These are phyloP conservation scores for Carex littledalei DNA, from an alignment of 176 grass and related monocot species.

Conservation along the genomic window DNA sequence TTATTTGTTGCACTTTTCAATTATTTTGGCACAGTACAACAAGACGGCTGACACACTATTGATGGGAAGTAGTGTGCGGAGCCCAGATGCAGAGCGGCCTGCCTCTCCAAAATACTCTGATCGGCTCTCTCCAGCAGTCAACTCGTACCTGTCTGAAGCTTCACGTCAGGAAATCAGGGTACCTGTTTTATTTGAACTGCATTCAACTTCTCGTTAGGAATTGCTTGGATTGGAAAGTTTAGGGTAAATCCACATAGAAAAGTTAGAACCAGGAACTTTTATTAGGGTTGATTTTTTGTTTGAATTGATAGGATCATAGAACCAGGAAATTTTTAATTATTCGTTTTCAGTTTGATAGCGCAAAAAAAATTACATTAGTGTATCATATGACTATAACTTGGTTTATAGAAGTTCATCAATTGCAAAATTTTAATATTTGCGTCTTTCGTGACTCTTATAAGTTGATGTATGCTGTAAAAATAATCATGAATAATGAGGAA, in stretches of 20 bases:
- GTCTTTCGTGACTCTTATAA: background rate
- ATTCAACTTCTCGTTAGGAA: background rate
- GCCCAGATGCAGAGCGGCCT: conserved; percentile 76
- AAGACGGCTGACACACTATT: conserved; percentile 80
- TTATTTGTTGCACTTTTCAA: conserved; percentile 19
- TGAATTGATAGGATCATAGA: background rate
- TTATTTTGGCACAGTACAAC: conserved; percentile 61
- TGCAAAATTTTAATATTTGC: background rate
- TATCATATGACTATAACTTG: background rate
- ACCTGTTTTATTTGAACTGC: conserved; percentile 26
- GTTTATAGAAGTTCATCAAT: background rate
- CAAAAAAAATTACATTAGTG: background rate
- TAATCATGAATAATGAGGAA: background rate
- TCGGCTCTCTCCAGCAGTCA: conserved; percentile 82
- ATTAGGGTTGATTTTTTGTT: background rate
- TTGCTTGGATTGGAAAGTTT: background rate
- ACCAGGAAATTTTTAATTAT: background rate
- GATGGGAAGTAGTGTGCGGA: conserved; percentile 75
- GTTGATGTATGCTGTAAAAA: background rate
- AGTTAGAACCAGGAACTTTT: background rate
- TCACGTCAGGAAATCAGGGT: conserved; percentile 98
- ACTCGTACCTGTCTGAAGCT: conserved; percentile 89
- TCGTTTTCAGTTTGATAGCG: background rate
- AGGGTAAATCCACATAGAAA: background rate
- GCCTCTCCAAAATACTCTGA: conserved; percentile 95